phyloP scores from a whole-genome alignment of 495 filamentous ascomycete genomes.

The Aspergillus hancockii region DNA sequence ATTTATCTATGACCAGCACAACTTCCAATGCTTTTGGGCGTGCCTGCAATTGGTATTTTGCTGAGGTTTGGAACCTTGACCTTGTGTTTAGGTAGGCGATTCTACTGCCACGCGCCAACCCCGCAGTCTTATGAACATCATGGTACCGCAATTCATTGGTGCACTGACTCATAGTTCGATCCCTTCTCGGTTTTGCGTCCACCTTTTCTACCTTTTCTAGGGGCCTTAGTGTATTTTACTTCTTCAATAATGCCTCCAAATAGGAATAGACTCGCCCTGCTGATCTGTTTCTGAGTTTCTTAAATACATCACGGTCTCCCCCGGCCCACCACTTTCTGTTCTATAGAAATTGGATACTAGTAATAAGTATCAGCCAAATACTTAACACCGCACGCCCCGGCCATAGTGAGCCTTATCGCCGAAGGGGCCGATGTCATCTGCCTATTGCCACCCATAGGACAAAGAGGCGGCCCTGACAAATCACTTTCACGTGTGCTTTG shows the following conservation, averaged over 20 bases:
- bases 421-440: conserved; percentile 19
- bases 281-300: not conserved
- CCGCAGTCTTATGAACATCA: conserved; percentile 28
- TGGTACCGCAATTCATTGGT: conserved; percentile 19
- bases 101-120: conserved; percentile 27
- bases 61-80: not conserved
- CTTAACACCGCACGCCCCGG: not conserved
- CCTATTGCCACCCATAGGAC: conserved; percentile 36
- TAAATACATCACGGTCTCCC: conserved; percentile 3
- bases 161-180: conserved; percentile 30
- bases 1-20: not conserved
- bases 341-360: not conserved
- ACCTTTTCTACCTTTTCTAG: not conserved
- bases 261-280: conserved; percentile 4
- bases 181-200: conserved; percentile 12
- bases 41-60: conserved; percentile 8
- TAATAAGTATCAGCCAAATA: not conserved
- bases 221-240: conserved; percentile 3
- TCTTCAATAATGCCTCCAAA: not conserved
- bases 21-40: not conserved
- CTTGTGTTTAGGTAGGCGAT: conserved; percentile 1
- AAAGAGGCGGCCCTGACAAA: conserved; percentile 43
- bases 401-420: conserved; percentile 27
- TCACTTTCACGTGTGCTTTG: conserved; percentile 36
- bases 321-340: not conserved